Base-by-base conservation (phyloP, 129 eudicot genomes). In the Mikania micrantha region DNA sequence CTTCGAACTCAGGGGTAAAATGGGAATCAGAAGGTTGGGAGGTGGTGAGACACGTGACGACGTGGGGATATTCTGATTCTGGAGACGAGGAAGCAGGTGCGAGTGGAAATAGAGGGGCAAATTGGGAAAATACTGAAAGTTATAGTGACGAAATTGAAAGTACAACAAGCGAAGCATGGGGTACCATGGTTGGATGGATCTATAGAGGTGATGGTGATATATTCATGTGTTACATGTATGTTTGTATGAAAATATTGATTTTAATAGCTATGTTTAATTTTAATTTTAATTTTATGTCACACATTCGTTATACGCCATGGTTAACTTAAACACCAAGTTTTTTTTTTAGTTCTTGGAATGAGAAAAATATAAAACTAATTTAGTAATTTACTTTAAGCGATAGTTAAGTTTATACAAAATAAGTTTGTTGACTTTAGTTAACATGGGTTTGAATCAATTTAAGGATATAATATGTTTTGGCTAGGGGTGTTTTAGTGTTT, bases 21-120 rank as follows among this genome's bases (percentile, higher is more conserved):
- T 89, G 93, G 93, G 93, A 85, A 79, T 69, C 85, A 24, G 88
- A 85, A 72, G 96, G 85, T 12, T 89, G 96, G 96, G 61, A 72
- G 75, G 70, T 69, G 57, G 96, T 83, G 63, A 83, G 96, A 71
- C 65, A 52, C 32, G 27, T 71, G 62, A 34, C 38, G 39, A 9
- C 61, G 50, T 71, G 44, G 32, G 83, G 52, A 62, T 73, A 65
- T 83, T 60, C 48, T 25, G 72, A 64, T 71, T 21, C 61, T 6
- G 64, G 21, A 3, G 34, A 57, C 3, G 66, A 57, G 16, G 79
- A 75, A 58, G 77, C 21, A 27, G 35, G 47, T 9, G 73, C 48
- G 32, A 66, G 38, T n/a, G 66, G 45, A 32, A 73, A 50, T 64
- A 77, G 69, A 70, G 19, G 77, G 84, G 45, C 35, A 62, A 47